phyloP scores from a whole-genome alignment of 306 rosid genomes.

The Prunus armeniaca region DNA sequence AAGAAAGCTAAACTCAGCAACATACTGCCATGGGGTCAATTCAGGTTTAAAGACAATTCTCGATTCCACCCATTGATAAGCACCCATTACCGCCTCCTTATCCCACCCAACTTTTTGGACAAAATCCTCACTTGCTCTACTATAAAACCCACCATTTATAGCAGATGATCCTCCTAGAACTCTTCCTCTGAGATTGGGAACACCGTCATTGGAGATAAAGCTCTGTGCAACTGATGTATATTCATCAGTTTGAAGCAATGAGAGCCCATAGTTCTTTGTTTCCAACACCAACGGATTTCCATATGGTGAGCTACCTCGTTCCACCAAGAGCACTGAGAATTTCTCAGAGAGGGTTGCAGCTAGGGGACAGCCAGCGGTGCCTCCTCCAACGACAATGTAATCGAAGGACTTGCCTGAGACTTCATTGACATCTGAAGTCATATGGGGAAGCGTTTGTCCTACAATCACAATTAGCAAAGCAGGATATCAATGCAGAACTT shows the following conservation, averaged over 20 bases:
- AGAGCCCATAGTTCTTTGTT: constrained; percentile 50
- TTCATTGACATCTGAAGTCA: constrained; percentile 60
- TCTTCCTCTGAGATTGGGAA: constrained; percentile 63
- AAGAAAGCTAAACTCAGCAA: constrained; percentile 65
- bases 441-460: constrained; percentile 48
- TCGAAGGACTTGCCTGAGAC: constrained; percentile 59
- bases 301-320: constrained; percentile 68
- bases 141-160: constrained; percentile 69
- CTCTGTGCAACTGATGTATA: constrained; percentile 67
- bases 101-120: constrained; percentile 56
- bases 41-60: constrained; percentile 53
- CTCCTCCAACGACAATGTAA: constrained; percentile 80
- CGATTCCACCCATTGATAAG: constrained; percentile 76
- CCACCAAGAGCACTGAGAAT: constrained; percentile 63
- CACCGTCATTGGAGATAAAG: constrained; percentile 59
- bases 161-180: constrained; percentile 82
- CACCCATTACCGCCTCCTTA: constrained; percentile 43
- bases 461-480: not conserved
- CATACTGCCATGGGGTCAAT: constrained; percentile 62
- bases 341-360: constrained; percentile 70
- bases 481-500: not conserved
- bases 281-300: constrained; percentile 57
- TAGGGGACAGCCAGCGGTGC: constrained; percentile 66
- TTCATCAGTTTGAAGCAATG: constrained; percentile 42
- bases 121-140: constrained; percentile 71